These are phyloP conservation scores for Aspergillus pseudotamarii DNA, from an alignment of 2,329 filamentous ascomycete species.

Conservation along the genomic window DNA sequence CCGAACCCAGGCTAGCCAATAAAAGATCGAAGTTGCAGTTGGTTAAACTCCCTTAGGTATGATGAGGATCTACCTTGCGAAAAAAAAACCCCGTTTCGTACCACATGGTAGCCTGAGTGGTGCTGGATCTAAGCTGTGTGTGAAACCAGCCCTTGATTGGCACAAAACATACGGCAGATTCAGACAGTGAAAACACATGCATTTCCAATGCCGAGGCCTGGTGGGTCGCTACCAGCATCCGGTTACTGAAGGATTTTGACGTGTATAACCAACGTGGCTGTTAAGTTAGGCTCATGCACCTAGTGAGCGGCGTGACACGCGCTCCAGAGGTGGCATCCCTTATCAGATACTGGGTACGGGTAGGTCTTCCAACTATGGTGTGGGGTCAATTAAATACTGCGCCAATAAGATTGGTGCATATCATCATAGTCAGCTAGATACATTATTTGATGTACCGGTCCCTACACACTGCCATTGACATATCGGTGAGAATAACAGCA, in stretches of 20 bases:
- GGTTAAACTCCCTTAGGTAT: neutral
- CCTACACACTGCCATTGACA: no score
- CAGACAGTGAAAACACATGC: no score
- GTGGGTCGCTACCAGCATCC: neutral
- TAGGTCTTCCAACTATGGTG: neutral
- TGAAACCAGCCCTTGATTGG: neutral
- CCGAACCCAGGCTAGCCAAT: constrained; percentile 14
- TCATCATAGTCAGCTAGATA: neutral
- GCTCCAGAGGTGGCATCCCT: neutral
- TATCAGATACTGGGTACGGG: neutral
- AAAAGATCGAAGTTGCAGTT: neutral
- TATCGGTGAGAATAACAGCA: neutral
- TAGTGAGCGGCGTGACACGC: neutral
- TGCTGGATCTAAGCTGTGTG: neutral
- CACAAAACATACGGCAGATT: neutral
- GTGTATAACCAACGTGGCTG: neutral
- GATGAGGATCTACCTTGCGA: neutral
- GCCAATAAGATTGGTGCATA: neutral
- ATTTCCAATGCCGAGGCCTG: neutral
- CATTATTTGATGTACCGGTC: neutral
- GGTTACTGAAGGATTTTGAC: no score
- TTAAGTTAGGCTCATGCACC: neutral
- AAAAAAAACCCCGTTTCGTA: neutral
- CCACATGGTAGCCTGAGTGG: neutral
- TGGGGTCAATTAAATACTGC: neutral